Percentiles rank a stretch among this genome's conserved stretches.
These are phyloP conservation scores for Teratosphaeria nubilosa DNA, from an alignment of 2,329 filamentous ascomycete species.

Conservation along the genomic window DNA sequence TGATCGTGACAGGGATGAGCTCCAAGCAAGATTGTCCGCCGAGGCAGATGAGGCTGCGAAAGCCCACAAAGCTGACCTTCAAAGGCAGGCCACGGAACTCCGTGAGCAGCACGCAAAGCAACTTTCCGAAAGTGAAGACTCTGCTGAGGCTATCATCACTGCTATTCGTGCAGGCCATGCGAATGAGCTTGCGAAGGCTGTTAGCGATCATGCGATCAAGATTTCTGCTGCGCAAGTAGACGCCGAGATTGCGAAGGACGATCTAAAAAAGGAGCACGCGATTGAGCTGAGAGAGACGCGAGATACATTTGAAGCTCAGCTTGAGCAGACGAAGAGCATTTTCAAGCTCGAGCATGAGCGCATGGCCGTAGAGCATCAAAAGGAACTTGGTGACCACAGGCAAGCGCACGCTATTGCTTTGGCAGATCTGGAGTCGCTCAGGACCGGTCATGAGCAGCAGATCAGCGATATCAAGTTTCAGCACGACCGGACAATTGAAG, in stretches of 20 bases:
- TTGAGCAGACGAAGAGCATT: conserved; percentile 5
- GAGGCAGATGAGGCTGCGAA: conserved; percentile 5
- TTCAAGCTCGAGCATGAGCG: conserved; percentile 7
- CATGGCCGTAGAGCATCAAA: conserved; percentile 2
- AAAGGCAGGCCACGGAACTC: conserved; percentile 1
- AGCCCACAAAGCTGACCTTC: conserved; percentile 7
- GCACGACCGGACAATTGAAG: not conserved
- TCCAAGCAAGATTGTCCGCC: conserved; percentile 7
- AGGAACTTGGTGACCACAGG: conserved; percentile 5
- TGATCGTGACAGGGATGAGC: not conserved
- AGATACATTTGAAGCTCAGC: conserved; percentile 1
- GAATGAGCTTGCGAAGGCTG: conserved; percentile 3
- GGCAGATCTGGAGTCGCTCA: conserved; percentile 5
- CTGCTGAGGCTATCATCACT: conserved; percentile 6
- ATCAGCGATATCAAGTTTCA: not conserved
- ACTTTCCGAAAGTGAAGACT: conserved; percentile 3
- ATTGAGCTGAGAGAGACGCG: conserved; percentile 2
- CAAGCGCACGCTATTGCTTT: conserved; percentile 5
- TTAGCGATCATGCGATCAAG: not conserved
- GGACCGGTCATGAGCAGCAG: conserved; percentile 4
- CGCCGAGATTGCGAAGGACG: conserved; percentile 1
- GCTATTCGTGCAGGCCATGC: conserved; percentile 4
- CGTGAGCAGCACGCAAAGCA: conserved; percentile 2
- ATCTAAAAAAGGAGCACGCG: conserved; percentile 2
- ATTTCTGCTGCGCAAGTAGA: conserved; percentile 1